phyloP scores from a whole-genome alignment of 768 basidiomycete species.

The Leucocoprinus leucothites region DNA sequence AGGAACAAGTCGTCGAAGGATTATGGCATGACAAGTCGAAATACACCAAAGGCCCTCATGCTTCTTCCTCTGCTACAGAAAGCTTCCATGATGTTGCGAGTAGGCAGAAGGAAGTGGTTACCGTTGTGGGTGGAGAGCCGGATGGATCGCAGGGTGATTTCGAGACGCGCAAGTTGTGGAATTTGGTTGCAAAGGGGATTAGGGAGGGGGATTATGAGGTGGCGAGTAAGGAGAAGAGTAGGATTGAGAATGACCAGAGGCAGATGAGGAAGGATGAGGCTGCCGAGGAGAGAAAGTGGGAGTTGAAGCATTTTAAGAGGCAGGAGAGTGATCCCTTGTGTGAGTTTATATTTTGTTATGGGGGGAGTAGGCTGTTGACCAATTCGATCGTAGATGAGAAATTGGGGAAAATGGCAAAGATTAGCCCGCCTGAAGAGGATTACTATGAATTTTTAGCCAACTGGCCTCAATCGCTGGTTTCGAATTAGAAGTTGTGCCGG shows the following conservation, averaged over 20 bases:
- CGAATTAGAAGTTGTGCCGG: too few species aligned
- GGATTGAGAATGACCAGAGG: conserved; percentile 95
- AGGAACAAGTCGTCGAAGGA: conserved; percentile 66
- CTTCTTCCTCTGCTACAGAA: too few species aligned
- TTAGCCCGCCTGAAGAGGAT: conserved; percentile 71
- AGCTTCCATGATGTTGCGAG: conserved; percentile 78
- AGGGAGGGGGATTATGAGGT: conserved; percentile 86
- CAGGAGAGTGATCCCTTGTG: conserved; percentile 71
- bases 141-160: conserved; percentile 68
- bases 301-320: conserved; percentile 72
- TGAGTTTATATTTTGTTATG: conserved; percentile 31
- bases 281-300: conserved; percentile 70
- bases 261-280: conserved; percentile 82
- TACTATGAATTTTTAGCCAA: conserved; percentile 68
- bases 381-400: conserved; percentile 50
- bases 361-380: not conserved
- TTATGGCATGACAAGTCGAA: conserved; percentile 75
- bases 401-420: conserved; percentile 60
- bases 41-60: conserved; percentile 33
- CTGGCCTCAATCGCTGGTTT: conserved; percentile 34
- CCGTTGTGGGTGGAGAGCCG: conserved; percentile 50
- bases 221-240: conserved; percentile 85
- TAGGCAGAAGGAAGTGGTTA: conserved; percentile 70
- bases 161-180: conserved; percentile 88
- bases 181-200: conserved; percentile 86